These are phyloP conservation scores for Rubia yunnanensis DNA, from an alignment of 257 asterid genomes.

Conservation along the genomic window DNA sequence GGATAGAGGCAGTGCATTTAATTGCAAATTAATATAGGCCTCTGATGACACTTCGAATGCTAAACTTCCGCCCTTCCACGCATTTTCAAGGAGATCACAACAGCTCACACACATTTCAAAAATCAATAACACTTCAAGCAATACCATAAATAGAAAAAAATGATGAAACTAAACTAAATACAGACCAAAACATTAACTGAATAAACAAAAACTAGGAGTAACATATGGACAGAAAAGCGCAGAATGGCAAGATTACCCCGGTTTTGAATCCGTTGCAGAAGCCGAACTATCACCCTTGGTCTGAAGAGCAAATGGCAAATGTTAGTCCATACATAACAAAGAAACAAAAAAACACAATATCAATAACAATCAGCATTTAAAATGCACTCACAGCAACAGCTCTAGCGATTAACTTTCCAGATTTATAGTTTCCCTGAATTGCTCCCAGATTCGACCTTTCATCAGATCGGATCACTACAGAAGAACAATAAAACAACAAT, in stretches of 20 bases:
- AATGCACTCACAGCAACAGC: conserved; percentile 47
- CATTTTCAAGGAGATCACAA: neutral
- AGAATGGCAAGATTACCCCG: conserved; percentile 33
- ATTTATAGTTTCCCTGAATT: conserved; percentile 23
- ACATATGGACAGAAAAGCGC: conserved; percentile 2
- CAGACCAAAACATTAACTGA: neutral
- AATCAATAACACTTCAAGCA: neutral
- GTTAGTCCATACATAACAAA: neutral
- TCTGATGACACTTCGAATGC: too few species aligned
- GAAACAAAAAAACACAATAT: neutral
- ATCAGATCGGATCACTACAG: conserved; percentile 41
- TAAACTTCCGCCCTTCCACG: neutral
- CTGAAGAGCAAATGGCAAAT: conserved; percentile 21
- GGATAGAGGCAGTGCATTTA: neutral
- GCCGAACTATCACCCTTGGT: conserved; percentile 37
- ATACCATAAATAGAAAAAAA: neutral
- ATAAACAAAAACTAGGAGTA: neutral
- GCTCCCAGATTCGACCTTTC: conserved; percentile 26
- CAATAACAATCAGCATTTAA: neutral
- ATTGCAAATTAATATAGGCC: neutral
- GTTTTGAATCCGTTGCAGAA: conserved; percentile 38
- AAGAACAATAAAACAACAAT: conserved; percentile 8
- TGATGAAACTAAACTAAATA: neutral
- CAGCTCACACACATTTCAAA: neutral
- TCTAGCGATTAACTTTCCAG: conserved; percentile 25